Base-by-base conservation (phyloP, 768 basidiomycete genomes). In the Amanita brunnescens region DNA sequence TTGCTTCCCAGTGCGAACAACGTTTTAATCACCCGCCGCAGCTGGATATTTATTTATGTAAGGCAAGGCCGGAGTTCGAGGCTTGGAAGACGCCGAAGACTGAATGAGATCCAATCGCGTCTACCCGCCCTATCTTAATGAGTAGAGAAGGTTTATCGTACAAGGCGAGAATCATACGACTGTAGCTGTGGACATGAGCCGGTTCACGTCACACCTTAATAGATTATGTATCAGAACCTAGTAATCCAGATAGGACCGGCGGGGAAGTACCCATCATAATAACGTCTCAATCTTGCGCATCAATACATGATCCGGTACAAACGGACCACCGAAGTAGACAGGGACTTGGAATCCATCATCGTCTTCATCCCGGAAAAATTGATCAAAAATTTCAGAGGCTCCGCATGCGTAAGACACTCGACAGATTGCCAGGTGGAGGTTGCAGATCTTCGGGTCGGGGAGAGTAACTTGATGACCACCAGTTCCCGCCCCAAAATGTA, bases 301-400 rank as follows among this genome's bases (percentile, higher is more conserved):
- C 13, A 52, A 37, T 23, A 53, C 52, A 47, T 53, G 30, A 49
- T 54, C 47, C 9, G 47, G 41, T 24, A 54, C 47, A 39, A 48
- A 54, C 8, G 47, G 52, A 21, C 46, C 39, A 21, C 35, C 47
- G 21, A 54, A 54, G 52, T 29, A 29, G 26, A 29, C 34, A 34
- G 34, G 53, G 39, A 49, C 47, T 24, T 38, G 41, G 30, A 42
- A 35, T 37, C 14, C 18, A 45, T 50, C 54, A 23, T 51, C 54
- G 21, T 51, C 49, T 26, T 54, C 54, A 39, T 54, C 54, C 29
- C 35, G n/a, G 16, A 50, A 5, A 44, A 51, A 54, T 46, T 51
- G 29, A 41, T 54, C 49, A 40, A 54, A 49, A 23, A 54, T 41
- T 29, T 54, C 47, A 24, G 53, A 20, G 33, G 47, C 38, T 41